A percentile compares a stretch with the other conserved stretches of the same genome.
Conservation (phyloP, 2,329 filamentous ascomycete genomes). For the Cladosporium austrohemisphaericum region DNA sequence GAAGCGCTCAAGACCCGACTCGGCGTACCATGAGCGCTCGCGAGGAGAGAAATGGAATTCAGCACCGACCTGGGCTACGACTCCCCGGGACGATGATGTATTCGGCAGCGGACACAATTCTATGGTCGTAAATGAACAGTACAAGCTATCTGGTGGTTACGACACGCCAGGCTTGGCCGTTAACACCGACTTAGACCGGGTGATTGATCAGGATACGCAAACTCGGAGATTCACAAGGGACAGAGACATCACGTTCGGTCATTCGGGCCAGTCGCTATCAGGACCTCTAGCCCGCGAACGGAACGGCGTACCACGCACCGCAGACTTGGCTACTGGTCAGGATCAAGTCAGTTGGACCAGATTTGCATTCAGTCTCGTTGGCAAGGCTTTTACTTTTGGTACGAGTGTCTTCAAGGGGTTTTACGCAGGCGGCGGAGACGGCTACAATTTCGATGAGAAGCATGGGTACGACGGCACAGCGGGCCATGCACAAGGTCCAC, state of each 20-base stretch:
- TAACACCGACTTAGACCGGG: constrained; percentile 36
- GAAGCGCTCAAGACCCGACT: constrained; percentile 33
- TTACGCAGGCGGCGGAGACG: constrained; percentile 74
- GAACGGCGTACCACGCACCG: constrained; percentile 31
- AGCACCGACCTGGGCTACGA: constrained; percentile 17
- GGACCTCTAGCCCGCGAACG: constrained; percentile 34
- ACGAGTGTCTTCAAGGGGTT: constrained; percentile 73
- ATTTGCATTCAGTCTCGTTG: constrained; percentile 60
- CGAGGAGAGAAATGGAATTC: neutral
- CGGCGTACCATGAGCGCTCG: constrained; percentile 12
- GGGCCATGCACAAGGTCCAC: constrained; percentile 22
- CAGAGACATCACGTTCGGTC: neutral
- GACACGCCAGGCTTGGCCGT: constrained; percentile 43
- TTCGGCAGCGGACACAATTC: constrained; percentile 32
- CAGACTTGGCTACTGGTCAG: constrained; percentile 16
- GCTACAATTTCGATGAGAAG: constrained; percentile 54
- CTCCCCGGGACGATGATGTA: constrained; percentile 10
- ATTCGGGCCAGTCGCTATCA: constrained; percentile 17
- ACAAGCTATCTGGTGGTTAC: constrained; percentile 48
- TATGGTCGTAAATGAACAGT: constrained; percentile 50
- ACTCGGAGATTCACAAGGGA: constrained; percentile 6
- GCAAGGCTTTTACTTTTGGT: constrained; percentile 84
- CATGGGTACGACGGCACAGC: constrained; percentile 25
- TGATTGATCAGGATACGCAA: constrained; percentile 4
- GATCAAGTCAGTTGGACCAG: constrained; percentile 48